Evolutionary conservation across 306 rosid species (phyloP).

Genomic region (Inga oerstediana): DNA sequence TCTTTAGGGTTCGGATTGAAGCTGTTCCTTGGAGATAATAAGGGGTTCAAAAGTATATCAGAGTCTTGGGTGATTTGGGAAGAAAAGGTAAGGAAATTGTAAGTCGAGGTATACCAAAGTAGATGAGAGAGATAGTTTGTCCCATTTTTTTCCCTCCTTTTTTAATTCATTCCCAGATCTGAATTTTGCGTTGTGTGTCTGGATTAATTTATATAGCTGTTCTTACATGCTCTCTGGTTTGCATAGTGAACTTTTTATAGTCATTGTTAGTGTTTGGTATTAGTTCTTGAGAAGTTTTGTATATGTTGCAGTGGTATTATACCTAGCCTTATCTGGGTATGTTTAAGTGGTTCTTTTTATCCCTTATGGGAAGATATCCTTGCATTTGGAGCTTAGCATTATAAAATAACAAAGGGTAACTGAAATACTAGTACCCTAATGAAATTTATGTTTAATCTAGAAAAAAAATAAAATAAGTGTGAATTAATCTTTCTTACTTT

Average conservation of each 20-base stretch:
- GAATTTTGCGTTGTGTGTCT: conserved; percentile 22
- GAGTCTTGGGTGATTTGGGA: conserved; percentile 38
- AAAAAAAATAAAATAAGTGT: too few relatives aligned
- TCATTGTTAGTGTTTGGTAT: not conserved
- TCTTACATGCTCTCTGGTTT: not conserved
- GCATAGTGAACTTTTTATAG: not conserved
- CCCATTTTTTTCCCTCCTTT: not conserved
- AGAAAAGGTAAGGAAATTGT: conserved; percentile 47
- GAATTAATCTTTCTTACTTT: too few relatives aligned
- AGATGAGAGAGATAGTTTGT: conserved; percentile 33
- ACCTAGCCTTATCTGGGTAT: not conserved
- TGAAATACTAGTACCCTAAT: too few relatives aligned
- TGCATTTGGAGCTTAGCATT: too few relatives aligned
- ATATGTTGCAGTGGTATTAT: not conserved
- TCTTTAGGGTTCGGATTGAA: conserved; percentile 51
- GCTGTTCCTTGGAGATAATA: conserved; percentile 43
- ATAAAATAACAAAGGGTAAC: too few relatives aligned
- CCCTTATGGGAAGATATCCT: too few relatives aligned
- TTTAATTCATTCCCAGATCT: conserved; percentile 27
- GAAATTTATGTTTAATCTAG: too few relatives aligned
- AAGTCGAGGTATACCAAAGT: conserved; percentile 38
- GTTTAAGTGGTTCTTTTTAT: not conserved
- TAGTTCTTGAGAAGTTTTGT: not conserved
- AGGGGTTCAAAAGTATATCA: conserved; percentile 33
- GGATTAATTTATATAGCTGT: conserved; percentile 32